These are phyloP conservation scores for Cladophialophora psammophila DNA, from an alignment of 2,329 filamentous ascomycete genomes.

Conservation along the genomic window DNA sequence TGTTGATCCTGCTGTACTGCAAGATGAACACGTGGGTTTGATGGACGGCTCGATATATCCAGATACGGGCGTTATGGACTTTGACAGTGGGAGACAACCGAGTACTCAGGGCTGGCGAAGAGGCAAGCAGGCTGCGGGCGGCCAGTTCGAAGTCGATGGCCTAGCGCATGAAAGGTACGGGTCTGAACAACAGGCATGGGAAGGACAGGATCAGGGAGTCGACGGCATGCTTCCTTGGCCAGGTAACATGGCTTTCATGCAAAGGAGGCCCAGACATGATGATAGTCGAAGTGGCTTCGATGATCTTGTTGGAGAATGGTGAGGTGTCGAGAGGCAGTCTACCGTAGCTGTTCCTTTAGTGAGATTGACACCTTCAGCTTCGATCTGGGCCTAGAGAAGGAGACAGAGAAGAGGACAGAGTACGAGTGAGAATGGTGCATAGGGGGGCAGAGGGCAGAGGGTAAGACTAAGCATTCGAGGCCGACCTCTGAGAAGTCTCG, in stretches of 20 bases:
- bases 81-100: constrained; percentile 3
- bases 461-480: background rate
- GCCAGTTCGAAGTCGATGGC: background rate
- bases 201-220: constrained; percentile 1
- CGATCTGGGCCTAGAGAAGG: background rate
- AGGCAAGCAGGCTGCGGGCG: background rate
- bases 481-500: background rate
- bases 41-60: constrained; percentile 16
- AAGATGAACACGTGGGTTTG: constrained; percentile 12
- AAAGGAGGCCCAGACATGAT: background rate
- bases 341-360: background rate
- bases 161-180: constrained; percentile 5
- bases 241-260: constrained; percentile 31
- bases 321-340: background rate
- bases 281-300: constrained; percentile 17
- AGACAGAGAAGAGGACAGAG: background rate
- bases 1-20: constrained; percentile 27
- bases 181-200: constrained; percentile 16
- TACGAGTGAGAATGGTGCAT: background rate
- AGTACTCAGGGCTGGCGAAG: background rate
- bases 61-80: constrained; percentile 12
- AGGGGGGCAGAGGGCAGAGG: background rate
- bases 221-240: constrained; percentile 30
- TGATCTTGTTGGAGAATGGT: background rate
- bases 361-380: background rate